Base-by-base conservation (phyloP, 164 flowering plant species). In the Pachysandra terminalis region DNA sequence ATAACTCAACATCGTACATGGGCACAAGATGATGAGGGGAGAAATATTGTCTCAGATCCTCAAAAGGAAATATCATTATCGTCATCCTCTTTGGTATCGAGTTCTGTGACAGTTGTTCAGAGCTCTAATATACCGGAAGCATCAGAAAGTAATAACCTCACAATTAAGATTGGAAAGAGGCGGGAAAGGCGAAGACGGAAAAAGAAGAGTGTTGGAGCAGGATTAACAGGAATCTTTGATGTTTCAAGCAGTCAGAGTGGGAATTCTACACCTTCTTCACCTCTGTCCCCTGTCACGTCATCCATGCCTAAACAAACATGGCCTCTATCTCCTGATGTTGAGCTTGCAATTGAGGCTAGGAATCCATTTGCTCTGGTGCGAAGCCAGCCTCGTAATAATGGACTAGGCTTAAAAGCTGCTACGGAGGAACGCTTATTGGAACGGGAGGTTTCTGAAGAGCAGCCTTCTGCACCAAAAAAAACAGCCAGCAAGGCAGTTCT, bases 241-340 rank as follows among this genome's bases (percentile, higher is more conserved):
- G 85, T 81, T 71, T 81, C 93, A 19, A 86, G 96, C 64, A 93
- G 97, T 82, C 97, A 91, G 68, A 94, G 98, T 83, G 95, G 97
- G 71, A 87, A 89, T 72, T 93, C 98, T 54, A 89, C 98, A 28
- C 97, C 98, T 25, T 79, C 94, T 67, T 90, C 97, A 49, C 96
- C 98, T 15, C 68, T 89, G 77, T 93, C 98, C 22, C 96, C 98
- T 14, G 52, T 66, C n/a, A 54, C 80, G 23, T 77, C 88, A 56
- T 54, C 56, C 6, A 76, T 80, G 3, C 77, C 86, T 26, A 78
- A 67, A 25, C 69, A 65, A 28, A 48, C 68, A 2, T 56, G 76
- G 69, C 61, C 73, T 24, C 57, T 61, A 2, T 74, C 84, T 73
- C 79, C 80, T 62, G 86, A 82, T 62, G 62, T 63, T 56, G 81